These are phyloP conservation scores for Penicillium mononematosum DNA, from an alignment of 495 filamentous ascomycete species.

Conservation along the genomic window DNA sequence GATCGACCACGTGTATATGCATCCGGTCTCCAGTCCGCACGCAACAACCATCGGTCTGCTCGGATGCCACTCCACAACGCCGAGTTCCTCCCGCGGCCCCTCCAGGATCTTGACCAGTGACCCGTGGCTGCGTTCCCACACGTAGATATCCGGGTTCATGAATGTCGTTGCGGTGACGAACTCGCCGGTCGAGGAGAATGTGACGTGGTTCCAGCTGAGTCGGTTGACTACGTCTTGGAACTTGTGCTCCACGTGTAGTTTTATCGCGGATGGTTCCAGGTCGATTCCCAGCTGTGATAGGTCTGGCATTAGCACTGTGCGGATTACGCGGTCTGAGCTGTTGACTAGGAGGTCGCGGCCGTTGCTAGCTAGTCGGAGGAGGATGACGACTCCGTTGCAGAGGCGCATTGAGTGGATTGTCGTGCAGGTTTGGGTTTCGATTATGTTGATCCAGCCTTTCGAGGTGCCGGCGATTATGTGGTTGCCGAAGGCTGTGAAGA, in stretches of 20 bases:
- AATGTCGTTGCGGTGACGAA: conserved; percentile 84
- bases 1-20: conserved; percentile 91
- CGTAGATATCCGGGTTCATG: conserved; percentile 97
- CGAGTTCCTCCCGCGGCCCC: conserved; percentile 90
- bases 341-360: conserved; percentile 87
- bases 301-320: conserved; percentile 77
- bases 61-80: conserved; percentile 96
- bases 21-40: conserved; percentile 83
- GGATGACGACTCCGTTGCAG: conserved; percentile 84
- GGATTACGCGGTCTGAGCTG: conserved; percentile 85
- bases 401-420: conserved; percentile 85
- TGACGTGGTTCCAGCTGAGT: conserved; percentile 91
- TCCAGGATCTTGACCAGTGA: conserved; percentile 94
- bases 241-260: conserved; percentile 92
- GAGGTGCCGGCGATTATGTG: conserved; percentile 89
- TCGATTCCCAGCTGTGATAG: conserved; percentile 49
- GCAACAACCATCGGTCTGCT: conserved; percentile 83
- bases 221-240: conserved; percentile 97
- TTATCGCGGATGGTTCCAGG: conserved; percentile 55
- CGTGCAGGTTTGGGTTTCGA: conserved; percentile 71
- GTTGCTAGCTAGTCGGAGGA: conserved; percentile 75
- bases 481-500: conserved; percentile 80
- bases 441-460: conserved; percentile 94
- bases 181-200: conserved; percentile 89
- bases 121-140: conserved; percentile 95